Percentiles rank a stretch among this genome's conserved stretches.
Conservation (phyloP, 1,139 yeast species). For the Sugiyamaella japonica region DNA sequence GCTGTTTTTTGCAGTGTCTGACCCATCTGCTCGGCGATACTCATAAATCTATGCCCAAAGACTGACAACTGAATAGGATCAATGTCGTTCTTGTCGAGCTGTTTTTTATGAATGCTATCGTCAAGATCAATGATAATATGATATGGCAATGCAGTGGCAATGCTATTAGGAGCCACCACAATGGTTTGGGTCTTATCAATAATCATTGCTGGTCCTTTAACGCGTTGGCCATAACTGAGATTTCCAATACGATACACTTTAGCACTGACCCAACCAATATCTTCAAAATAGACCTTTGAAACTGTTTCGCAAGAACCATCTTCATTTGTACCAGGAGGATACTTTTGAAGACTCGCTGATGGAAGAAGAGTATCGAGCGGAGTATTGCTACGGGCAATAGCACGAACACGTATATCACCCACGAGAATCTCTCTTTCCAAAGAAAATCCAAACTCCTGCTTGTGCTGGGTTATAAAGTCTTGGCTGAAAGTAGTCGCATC, state of each 20-base stretch:
- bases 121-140: slow-evolving; percentile 53
- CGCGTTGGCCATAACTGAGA: slow-evolving; percentile 52
- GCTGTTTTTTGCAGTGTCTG: slow-evolving; percentile 75
- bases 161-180: slow-evolving; percentile 67
- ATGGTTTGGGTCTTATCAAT: slow-evolving; percentile 88
- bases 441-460: slow-evolving; percentile 69
- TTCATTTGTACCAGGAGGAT: slow-evolving; percentile 12
- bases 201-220: slow-evolving; percentile 78
- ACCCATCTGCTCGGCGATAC: slow-evolving; percentile 90
- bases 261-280: slow-evolving; percentile 51
- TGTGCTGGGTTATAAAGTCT: slow-evolving; percentile 51
- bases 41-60: slow-evolving; percentile 83
- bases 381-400: slow-evolving; percentile 49
- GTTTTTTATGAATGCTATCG: slow-evolving; percentile 8
- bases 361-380: slow-evolving; percentile 29
- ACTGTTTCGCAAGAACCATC: slow-evolving; percentile 11
- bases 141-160: slow-evolving; percentile 62
- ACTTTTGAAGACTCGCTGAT: slow-evolving; percentile 25
- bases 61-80: slow-evolving; percentile 76
- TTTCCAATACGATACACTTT: slow-evolving; percentile 53
- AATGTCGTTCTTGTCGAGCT: slow-evolving; percentile 30
- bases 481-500: slow-evolving; percentile 32
- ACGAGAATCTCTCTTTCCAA: slow-evolving; percentile 66
- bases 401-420: slow-evolving; percentile 79
- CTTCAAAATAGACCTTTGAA: slow-evolving; percentile 47